phyloP scores from a whole-genome alignment of 306 rosid genomes.

The Vigna reflexopilosa region DNA sequence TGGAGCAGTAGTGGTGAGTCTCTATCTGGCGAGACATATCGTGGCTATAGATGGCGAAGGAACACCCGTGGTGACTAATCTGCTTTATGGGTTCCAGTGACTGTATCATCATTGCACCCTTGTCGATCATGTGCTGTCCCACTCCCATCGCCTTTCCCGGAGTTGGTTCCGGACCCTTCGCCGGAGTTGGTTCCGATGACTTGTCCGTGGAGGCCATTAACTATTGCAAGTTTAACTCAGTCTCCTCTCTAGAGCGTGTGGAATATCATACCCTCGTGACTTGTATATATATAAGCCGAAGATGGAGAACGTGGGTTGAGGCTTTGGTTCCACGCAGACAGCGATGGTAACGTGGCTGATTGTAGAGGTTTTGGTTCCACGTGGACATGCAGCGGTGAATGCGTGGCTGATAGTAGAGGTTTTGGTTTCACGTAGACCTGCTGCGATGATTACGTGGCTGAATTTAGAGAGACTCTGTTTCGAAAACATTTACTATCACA shows the following conservation, averaged over 20 bases:
- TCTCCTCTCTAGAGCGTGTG: neutral
- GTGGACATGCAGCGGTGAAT: constrained; percentile 35
- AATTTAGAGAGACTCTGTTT: neutral
- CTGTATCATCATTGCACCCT: constrained; percentile 65
- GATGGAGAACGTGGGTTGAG: constrained; percentile 29
- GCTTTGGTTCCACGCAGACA: constrained; percentile 43
- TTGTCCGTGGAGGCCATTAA: constrained; percentile 46
- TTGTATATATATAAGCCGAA: neutral
- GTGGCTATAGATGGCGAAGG: constrained; percentile 76
- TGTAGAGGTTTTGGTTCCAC: constrained; percentile 32
- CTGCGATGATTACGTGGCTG: constrained; percentile 29
- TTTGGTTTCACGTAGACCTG: constrained; percentile 46
- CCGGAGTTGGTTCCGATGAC: constrained; percentile 48
- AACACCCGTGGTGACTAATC: constrained; percentile 66
- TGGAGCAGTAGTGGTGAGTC: constrained; percentile 70
- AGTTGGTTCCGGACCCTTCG: constrained; percentile 28
- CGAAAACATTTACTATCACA: neutral
- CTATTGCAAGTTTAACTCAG: neutral
- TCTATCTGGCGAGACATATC: constrained; percentile 78
- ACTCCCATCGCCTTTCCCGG: constrained; percentile 60
- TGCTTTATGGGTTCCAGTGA: constrained; percentile 72
- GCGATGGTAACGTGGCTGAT: constrained; percentile 5
- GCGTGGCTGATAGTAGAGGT: constrained; percentile 26
- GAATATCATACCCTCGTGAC: neutral
- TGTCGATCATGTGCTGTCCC: constrained; percentile 61